These are phyloP conservation scores for Nemania bipapillata DNA, from an alignment of 2,329 filamentous ascomycete species.

Conservation along the genomic window DNA sequence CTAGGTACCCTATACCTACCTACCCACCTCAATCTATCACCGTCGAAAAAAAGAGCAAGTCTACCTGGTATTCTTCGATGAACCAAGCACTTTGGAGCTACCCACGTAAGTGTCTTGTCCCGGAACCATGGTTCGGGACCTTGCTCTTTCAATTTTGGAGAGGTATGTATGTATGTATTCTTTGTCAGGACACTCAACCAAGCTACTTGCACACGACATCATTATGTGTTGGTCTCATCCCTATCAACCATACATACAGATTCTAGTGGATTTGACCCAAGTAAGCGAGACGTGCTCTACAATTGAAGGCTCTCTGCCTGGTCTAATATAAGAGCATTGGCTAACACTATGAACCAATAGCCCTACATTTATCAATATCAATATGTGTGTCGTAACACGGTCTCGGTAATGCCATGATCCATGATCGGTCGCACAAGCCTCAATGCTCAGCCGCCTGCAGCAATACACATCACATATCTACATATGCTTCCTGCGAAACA, in stretches of 20 bases:
- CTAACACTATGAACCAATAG: conserved; percentile 12
- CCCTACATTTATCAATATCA: not conserved
- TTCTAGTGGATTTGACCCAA: not conserved
- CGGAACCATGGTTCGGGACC: too few species aligned
- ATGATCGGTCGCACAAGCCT: not conserved
- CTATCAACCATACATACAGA: not conserved
- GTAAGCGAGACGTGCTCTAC: not conserved
- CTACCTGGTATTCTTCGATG: too few species aligned
- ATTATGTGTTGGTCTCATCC: conserved; percentile 5
- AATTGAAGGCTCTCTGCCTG: not conserved
- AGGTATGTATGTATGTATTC: too few species aligned
- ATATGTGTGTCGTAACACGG: not conserved
- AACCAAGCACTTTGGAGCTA: too few species aligned
- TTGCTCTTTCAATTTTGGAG: too few species aligned
- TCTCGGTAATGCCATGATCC: not conserved
- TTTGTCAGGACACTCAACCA: too few species aligned
- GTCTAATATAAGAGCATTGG: not conserved
- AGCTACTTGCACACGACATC: not conserved
- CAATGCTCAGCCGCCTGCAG: not conserved
- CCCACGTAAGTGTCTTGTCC: too few species aligned
- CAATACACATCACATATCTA: too few species aligned
- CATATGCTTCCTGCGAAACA: not conserved
- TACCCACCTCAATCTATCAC: too few species aligned
- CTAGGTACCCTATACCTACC: too few species aligned
- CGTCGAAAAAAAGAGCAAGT: too few species aligned